These are phyloP conservation scores for Pouteria campechiana DNA, from an alignment of 179 eudicot species.

Conservation along the genomic window DNA sequence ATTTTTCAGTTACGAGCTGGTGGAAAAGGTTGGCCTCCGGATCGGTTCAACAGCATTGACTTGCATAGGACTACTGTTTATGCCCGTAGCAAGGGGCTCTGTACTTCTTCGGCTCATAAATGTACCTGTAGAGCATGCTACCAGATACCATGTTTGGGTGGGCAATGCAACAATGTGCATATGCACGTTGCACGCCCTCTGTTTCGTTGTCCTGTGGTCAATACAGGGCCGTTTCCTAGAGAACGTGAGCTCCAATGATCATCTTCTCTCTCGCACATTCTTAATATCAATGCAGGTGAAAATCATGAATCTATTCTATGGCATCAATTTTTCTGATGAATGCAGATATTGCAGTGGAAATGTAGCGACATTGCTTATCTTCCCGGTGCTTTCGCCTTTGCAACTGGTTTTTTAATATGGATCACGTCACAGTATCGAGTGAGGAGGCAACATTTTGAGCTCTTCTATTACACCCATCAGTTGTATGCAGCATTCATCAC, in stretches of 20 bases:
- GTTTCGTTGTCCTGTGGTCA: neutral
- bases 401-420: conserved; percentile 7
- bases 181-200: conserved; percentile 18
- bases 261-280: neutral
- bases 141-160: conserved; percentile 48
- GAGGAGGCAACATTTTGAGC: conserved; percentile 1
- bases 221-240: neutral
- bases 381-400: conserved; percentile 4
- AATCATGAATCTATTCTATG: neutral
- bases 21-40: conserved; percentile 44
- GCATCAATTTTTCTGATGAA: neutral
- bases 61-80: conserved; percentile 23
- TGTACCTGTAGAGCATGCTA: conserved; percentile 44
- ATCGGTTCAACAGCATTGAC: conserved; percentile 2
- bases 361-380: conserved; percentile 2
- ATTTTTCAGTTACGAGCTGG: conserved; percentile 36
- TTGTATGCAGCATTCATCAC: conserved; percentile 3
- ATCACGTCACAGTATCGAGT: conserved; percentile 4
- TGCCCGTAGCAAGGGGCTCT: conserved; percentile 43
- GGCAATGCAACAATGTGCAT: conserved; percentile 39
- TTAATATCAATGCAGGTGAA: neutral
- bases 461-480: conserved; percentile 11
- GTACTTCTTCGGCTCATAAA: conserved; percentile 35
- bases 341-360: conserved; percentile 6
- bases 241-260: neutral